A percentile compares a stretch with the other conserved stretches of the same genome.
These are phyloP conservation scores for Citrus mangshanensis DNA, from an alignment of 345 rosid species.

Conservation along the genomic window DNA sequence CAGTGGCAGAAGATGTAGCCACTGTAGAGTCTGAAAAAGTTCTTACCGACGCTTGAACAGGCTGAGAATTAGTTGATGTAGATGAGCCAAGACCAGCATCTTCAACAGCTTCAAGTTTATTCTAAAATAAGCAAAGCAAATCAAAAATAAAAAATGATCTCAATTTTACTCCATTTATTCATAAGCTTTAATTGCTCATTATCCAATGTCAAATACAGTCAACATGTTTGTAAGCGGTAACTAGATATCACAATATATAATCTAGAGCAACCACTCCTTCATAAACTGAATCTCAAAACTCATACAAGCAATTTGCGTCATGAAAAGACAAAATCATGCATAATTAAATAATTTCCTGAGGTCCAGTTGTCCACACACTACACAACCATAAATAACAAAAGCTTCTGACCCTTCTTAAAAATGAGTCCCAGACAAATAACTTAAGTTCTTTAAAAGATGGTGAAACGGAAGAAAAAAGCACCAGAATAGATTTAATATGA, in stretches of 20 bases:
- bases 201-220: not conserved
- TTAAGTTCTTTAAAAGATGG: not conserved
- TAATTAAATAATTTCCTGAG: no score
- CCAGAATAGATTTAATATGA: not conserved
- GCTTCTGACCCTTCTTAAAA: not conserved
- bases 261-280: not conserved
- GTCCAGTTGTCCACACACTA: not conserved
- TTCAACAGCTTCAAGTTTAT: conserved; percentile 26
- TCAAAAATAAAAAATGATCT: not conserved
- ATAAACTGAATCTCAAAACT: not conserved
- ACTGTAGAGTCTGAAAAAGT: conserved; percentile 33
- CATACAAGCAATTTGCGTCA: not conserved
- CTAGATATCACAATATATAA: not conserved
- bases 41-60: conserved; percentile 34
- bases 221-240: not conserved
- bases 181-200: not conserved
- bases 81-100: conserved; percentile 34
- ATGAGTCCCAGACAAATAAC: not conserved
- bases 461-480: not conserved
- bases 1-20: conserved; percentile 27
- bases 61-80: conserved; percentile 34
- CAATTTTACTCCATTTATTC: not conserved
- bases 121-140: conserved; percentile 33
- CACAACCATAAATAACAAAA: not conserved
- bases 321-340: not conserved